phyloP scores from a whole-genome alignment of 1,284 basidiomycete genomes.

The Sporisorium reilianum region DNA sequence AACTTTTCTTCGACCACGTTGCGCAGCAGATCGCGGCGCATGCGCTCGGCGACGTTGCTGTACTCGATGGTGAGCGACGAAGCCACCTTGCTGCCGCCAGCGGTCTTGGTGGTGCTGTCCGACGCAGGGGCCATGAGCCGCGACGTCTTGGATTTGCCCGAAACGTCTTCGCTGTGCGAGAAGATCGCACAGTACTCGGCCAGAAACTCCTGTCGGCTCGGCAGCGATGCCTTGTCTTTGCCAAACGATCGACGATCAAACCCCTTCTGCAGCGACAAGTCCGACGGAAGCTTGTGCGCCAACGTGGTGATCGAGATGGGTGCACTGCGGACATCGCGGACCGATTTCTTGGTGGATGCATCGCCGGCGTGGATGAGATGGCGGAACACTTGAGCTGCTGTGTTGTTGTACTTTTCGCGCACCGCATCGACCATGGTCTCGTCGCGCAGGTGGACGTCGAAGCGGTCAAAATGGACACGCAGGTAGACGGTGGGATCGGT shows the following conservation, averaged over 20 bases:
- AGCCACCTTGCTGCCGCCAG: constrained; percentile 50
- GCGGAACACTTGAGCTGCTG: constrained; percentile 63
- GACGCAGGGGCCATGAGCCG: constrained; percentile 65
- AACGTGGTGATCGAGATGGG: constrained; percentile 63
- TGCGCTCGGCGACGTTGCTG: constrained; percentile 78
- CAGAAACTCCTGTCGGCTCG: constrained; percentile 56
- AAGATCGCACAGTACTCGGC: constrained; percentile 79
- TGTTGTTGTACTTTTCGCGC: constrained; percentile 60
- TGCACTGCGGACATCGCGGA: constrained; percentile 38
- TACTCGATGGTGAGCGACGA: constrained; percentile 79
- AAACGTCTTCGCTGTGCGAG: constrained; percentile 82
- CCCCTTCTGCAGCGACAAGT: constrained; percentile 73
- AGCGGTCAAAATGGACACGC: constrained; percentile 87
- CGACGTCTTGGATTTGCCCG: constrained; percentile 75
- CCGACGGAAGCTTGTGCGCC: constrained; percentile 69
- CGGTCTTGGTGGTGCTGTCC: constrained; percentile 51
- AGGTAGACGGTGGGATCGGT: constrained; percentile 75
- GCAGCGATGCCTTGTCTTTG: constrained; percentile 34
- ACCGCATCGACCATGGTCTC: constrained; percentile 70
- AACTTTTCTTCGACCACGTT: constrained; percentile 84
- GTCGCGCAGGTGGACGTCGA: constrained; percentile 88
- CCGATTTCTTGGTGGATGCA: constrained; percentile 73
- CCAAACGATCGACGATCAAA: constrained; percentile 56
- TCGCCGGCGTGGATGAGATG: constrained; percentile 54
- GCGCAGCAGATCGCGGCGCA: constrained; percentile 82